Base-by-base conservation (phyloP, 1,139 yeast genomes). In the Waltiozyma sp. region DNA sequence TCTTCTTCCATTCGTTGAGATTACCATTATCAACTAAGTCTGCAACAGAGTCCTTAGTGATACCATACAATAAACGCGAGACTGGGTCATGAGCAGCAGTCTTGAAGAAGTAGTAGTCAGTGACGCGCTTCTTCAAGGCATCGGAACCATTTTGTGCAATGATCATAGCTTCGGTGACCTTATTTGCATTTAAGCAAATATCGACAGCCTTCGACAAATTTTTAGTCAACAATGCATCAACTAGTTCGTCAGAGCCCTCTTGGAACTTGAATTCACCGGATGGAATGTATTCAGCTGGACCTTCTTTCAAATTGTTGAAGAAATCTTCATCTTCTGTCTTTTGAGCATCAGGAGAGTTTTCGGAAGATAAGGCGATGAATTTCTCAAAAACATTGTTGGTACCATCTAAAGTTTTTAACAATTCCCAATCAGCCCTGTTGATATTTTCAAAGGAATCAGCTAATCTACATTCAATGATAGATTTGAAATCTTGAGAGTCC, bases 1-100 rank as follows among this genome's bases (percentile, higher is more conserved):
- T 77, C 43, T 80, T 81, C 55, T 77, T 81, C 98, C 98, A 93
- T 52, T 85, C 79, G 7, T 70, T 56, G 39, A 88, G 79, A 56
- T 84, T 82, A 23, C 87, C 85, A 57, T 89, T 80, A 33, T 74
- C 72, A 34, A 87, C 93, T 49, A 91, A 63, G 60, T 91, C 97
- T 31, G 73, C 65, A 19, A 85, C 72, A 51, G 80, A 70, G 41
- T 70, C 70, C 28, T 74, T 68, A 2, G 87, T 69, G 16, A 79
- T 73, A 45, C 81, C 76, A 61, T 79, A 80, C 45, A 91, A 66
- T 18, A 88, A 68, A 57, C 98, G 81, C 6, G 95, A 73, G 47
- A 85, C 70, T 16, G 80, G 68, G 39, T 71, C 66, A n/a, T 70
- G 62, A 8, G 66, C 60, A 15, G 77, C 77, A 50, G 73, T 66